Evolutionary conservation across 768 basidiomycete species (phyloP), one percentile per base, ranked within the genome.

Genomic region (Trametes meyenii): DNA sequence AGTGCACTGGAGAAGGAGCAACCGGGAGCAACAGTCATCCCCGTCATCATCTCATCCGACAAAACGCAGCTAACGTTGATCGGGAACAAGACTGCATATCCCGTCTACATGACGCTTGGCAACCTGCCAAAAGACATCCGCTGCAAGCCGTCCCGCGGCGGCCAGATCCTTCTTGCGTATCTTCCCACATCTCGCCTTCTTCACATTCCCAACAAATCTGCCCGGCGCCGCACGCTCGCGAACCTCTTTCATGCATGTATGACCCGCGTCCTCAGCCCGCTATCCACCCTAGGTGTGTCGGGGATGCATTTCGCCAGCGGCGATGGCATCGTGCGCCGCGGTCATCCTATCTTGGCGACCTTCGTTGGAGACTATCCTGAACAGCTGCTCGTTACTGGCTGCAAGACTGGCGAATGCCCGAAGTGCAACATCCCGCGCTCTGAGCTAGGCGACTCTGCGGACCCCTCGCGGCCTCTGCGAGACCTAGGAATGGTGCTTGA

Each of bases 241-340:
- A 71, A 71, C 48, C 56, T 74, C 16, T 71, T 68, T 33, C 73
- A 74, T 56, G 64, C 58, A 0, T 67, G 61, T 52, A 55, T 74
- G 58, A 1, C 50, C 0, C 12, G 29, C 0, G 56, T 72, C 11
- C 17, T 67, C 1, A 50, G 50, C 6, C 69, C 68, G 0, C 45
- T 71, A 0, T 50, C 38, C 5, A 19, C n/a, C 6, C 58, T 63
- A 12, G 67, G 67, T 5, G 7, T 50, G 0, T 29, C 50, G 13
- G 68, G 70, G 0, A 50, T 70, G 0, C 33, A n/a, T 1, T 60
- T 73, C 45, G 29, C 58, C 0, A 67, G 63, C 53, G 69, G 69
- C 23, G 66, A 70, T 57, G 70, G 71, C 3, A 26, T 58, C 14
- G 42, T 57, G 0, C 64, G 61, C 0, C 69, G 61, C 6, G 49